Base-by-base conservation (phyloP, 352 stramenopile genomes). In the Phytophthora meadii region DNA sequence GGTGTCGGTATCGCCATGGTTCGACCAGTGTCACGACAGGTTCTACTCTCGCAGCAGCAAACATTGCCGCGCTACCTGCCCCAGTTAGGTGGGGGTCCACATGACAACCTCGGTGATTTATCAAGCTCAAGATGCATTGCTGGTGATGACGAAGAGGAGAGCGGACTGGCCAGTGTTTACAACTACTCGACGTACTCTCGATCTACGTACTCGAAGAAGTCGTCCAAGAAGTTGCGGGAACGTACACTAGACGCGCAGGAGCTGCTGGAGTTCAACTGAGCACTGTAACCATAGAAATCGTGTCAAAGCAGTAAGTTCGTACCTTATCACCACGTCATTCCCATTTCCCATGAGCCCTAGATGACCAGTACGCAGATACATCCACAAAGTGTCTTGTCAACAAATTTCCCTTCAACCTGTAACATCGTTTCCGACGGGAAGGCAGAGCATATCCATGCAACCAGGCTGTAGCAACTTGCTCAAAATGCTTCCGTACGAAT, bases 181-280 rank as follows among this genome's bases (percentile, higher is more conserved):
- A 87, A 90, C 59, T 89, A 81, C 52, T 72, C 74, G 4, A 70
- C 89, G 39, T 87, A 88, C 46, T 57, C 75, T 10, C 74, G 72
- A 8, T 56, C 69, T 19, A 67, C 54, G 8, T 71, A 74, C 19
- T n/a, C 51, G 6, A 84, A 82, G 39, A 82, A 82, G 37, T 66
- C 77, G 9, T 68, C 74, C 34, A 90, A 87, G 54, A 88, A 90
- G 41, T 50, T 58, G 10, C 67, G 78, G 48, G 81, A 84, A 40
- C 76, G 74, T 27, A 45, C 41, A 4, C 19, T 76, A 22, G 78
- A 83, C 36, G 59, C 47, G 25, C 63, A 74, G 34, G 80, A 86
- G 48, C 56, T 83, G 27, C 55, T 86, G 71, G 80, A 89, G 40
- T 84, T 73, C 40, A 87, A 76, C 54, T 89, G 71, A 89, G 54